A percentile compares a stretch with the other conserved stretches of the same genome.
Conservation (phyloP, 768 basidiomycete species). For the Termitomyces titanicus region DNA sequence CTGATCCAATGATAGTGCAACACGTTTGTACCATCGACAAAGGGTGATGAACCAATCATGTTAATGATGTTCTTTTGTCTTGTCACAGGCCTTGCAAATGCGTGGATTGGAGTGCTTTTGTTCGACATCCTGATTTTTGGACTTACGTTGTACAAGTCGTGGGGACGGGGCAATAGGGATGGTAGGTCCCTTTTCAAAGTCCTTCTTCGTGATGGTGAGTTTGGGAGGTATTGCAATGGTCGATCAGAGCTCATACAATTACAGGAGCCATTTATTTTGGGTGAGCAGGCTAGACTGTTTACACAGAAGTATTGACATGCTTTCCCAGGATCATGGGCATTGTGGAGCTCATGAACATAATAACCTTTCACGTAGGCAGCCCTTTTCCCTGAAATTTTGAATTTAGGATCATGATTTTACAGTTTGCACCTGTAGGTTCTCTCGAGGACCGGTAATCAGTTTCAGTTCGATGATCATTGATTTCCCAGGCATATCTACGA, state of each 20-base stretch:
- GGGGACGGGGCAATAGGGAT: constrained; percentile 16
- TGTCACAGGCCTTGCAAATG: constrained; percentile 26
- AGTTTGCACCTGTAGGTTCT: constrained; percentile 11
- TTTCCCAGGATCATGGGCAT: constrained; percentile 15
- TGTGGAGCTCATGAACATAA: constrained; percentile 14
- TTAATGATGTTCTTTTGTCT: background rate
- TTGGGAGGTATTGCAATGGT: background rate
- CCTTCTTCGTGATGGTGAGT: constrained; percentile 38
- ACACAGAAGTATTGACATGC: background rate
- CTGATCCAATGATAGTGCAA: background rate
- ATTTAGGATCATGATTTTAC: background rate
- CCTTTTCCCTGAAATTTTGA: background rate
- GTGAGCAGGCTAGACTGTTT: background rate
- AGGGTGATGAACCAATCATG: too few relatives aligned
- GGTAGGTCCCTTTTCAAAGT: constrained; percentile 23
- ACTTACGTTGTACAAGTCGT: constrained; percentile 35
- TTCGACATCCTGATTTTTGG: constrained; percentile 16
- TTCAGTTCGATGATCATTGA: background rate
- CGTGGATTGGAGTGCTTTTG: constrained; percentile 24
- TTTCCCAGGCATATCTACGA: constrained; percentile 10
- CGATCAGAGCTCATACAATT: background rate
- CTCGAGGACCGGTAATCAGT: background rate
- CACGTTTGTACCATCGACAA: background rate
- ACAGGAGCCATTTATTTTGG: background rate
- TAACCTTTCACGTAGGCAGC: constrained; percentile 17